Conservation (phyloP, 2,329 filamentous ascomycete species). For the Penicillium griseofulvum region DNA sequence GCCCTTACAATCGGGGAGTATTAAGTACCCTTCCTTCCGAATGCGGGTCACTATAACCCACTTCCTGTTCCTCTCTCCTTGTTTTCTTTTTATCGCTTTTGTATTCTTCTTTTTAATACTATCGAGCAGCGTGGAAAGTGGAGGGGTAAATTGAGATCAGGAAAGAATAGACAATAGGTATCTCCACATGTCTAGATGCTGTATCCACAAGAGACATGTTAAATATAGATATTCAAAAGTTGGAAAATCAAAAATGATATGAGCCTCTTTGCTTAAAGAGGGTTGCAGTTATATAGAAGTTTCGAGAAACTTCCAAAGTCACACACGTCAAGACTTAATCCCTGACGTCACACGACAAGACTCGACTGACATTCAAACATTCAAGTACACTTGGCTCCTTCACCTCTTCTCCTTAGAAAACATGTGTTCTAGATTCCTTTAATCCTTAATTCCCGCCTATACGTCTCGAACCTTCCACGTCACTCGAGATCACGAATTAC, state of each 20-base stretch:
- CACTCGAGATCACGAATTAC: conserved; percentile 28
- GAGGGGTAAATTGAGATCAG: background rate
- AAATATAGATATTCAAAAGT: background rate
- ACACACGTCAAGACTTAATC: conserved; percentile 17
- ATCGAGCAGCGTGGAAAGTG: background rate
- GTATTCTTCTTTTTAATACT: background rate
- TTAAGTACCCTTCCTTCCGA: background rate
- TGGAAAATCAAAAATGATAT: background rate
- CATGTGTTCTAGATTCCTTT: background rate
- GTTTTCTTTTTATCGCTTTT: too few relatives aligned
- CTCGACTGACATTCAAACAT: conserved; percentile 9
- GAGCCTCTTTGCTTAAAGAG: background rate
- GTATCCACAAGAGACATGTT: too few relatives aligned
- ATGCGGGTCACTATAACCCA: too few relatives aligned
- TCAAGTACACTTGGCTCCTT: background rate
- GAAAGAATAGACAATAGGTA: background rate
- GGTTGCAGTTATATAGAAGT: conserved; percentile 22
- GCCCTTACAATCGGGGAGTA: background rate
- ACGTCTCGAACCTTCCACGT: conserved; percentile 34
- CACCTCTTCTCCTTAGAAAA: background rate
- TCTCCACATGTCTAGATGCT: background rate
- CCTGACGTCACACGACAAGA: conserved; percentile 28
- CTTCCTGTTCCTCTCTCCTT: background rate
- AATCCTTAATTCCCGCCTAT: background rate
- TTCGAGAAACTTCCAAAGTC: conserved; percentile 42